These are phyloP conservation scores for Xanthoceras sorbifolium DNA, from an alignment of 345 rosid species.

Conservation along the genomic window DNA sequence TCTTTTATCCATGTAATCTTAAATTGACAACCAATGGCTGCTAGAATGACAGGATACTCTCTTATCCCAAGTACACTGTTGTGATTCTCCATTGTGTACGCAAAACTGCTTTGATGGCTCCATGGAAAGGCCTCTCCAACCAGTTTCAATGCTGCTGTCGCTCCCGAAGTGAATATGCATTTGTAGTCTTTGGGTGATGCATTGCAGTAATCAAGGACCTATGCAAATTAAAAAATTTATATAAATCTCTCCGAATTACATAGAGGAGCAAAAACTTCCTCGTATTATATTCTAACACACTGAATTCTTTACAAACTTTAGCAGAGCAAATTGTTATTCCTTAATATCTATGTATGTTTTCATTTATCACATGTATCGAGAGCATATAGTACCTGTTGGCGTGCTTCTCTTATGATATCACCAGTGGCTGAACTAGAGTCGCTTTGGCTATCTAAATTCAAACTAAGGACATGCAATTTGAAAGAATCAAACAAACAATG, in stretches of 20 bases:
- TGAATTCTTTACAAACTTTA: neutral
- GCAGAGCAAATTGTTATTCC: neutral
- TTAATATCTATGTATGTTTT: neutral
- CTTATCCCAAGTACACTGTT: constrained; percentile 97
- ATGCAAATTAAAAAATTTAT: constrained; percentile 2
- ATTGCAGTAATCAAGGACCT: constrained; percentile 90
- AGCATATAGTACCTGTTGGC: constrained; percentile 64
- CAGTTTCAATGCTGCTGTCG: constrained; percentile 88
- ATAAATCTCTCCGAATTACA: constrained; percentile 9
- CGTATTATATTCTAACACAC: neutral
- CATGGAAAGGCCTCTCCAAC: constrained; percentile 96
- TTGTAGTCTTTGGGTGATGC: constrained; percentile 82
- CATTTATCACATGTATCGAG: neutral
- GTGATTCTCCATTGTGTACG: constrained; percentile 94
- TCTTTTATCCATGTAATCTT: neutral
- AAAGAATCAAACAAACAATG: constrained; percentile 1
- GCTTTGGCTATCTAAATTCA: constrained; percentile 75
- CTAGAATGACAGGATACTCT: constrained; percentile 66
- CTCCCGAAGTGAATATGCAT: constrained; percentile 95
- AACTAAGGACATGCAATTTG: constrained; percentile 34
- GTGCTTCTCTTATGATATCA: constrained; percentile 70
- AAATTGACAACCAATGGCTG: neutral
- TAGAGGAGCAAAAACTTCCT: neutral
- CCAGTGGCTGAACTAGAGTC: constrained; percentile 64
- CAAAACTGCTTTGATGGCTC: constrained; percentile 60